phyloP scores from a whole-genome alignment of 164 flowering plant species.

The Malania oleifera region DNA sequence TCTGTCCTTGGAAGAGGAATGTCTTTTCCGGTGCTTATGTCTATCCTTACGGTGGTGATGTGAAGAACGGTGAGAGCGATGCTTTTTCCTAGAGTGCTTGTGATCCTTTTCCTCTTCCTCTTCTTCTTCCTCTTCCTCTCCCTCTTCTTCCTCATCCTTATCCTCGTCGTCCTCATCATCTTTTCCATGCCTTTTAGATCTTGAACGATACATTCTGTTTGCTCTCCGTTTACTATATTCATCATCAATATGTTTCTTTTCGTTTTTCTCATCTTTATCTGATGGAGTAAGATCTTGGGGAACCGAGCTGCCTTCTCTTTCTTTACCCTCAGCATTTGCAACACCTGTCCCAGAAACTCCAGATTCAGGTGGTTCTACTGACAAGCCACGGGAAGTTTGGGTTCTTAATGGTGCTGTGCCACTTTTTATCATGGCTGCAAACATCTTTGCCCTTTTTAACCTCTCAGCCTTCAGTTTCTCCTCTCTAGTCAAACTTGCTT shows the following conservation, averaged over 20 bases:
- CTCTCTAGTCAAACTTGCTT: slow-evolving; percentile 62
- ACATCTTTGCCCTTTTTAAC: slow-evolving; percentile 89
- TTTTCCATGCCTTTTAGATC: slow-evolving; percentile 34
- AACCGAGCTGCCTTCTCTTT: slow-evolving; percentile 58
- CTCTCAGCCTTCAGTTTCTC: slow-evolving; percentile 88
- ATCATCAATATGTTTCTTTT: slow-evolving; percentile 26
- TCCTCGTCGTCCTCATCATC: slow-evolving; percentile 18
- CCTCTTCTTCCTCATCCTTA: slow-evolving; percentile 18
- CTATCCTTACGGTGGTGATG: slow-evolving; percentile 41
- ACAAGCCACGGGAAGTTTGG: slow-evolving; percentile 35
- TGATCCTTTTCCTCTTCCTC: slow-evolving; percentile 29
- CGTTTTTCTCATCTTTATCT: slow-evolving; percentile 25
- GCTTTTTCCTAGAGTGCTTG: slow-evolving; percentile 47
- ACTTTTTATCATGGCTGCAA: slow-evolving; percentile 69
- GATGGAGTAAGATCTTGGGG: slow-evolving; percentile 30
- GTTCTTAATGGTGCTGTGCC: slow-evolving; percentile 35
- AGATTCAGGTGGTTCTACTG: slow-evolving; percentile 47
- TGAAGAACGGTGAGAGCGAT: slow-evolving; percentile 46
- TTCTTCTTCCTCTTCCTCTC: slow-evolving; percentile 11
- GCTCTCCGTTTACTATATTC: slow-evolving; percentile 31
- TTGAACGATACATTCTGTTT: slow-evolving; percentile 50
- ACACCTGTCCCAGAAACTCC: slow-evolving; percentile 33
- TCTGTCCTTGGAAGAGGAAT: slow-evolving; percentile 39
- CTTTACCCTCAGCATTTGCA: slow-evolving; percentile 24
- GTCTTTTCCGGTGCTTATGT: slow-evolving; percentile 38